phyloP scores from a whole-genome alignment of 139 green algal species.

The Deuterostichococcus epilithicus region DNA sequence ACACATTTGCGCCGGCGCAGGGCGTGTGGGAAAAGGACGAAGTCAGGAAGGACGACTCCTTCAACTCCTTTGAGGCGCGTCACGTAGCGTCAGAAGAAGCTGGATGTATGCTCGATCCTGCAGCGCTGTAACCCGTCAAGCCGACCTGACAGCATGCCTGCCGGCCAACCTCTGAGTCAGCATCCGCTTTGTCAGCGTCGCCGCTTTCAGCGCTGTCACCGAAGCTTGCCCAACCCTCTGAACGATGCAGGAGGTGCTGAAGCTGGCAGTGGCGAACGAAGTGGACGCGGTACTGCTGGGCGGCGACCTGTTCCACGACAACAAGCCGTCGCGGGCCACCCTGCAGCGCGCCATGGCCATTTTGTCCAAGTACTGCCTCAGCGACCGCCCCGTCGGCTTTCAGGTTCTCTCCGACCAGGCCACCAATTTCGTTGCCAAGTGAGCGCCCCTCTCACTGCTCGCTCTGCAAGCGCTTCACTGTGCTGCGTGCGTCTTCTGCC shows the following conservation, averaged over 20 bases:
- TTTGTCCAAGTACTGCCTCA: conserved; percentile 80
- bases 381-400: conserved; percentile 62
- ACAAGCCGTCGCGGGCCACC: conserved; percentile 84
- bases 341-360: conserved; percentile 80
- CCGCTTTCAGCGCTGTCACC: no score
- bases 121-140: no score
- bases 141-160: no score
- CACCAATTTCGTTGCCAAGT: conserved; percentile 78
- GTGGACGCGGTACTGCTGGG: conserved; percentile 92
- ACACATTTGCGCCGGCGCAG: conserved; percentile 44
- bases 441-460: no score
- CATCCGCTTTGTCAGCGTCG: no score
- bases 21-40: conserved; percentile 95
- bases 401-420: conserved; percentile 77
- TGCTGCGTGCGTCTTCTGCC: no score
- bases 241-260: conserved; percentile 26
- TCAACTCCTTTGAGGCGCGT: conserved; percentile 84
- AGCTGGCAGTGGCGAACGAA: conserved; percentile 34
- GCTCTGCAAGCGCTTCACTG: no score
- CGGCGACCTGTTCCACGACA: conserved; percentile 98
- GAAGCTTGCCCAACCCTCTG: no score
- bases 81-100: not conserved
- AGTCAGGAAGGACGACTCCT: conserved; percentile 88
- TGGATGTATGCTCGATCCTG: conserved; percentile 58
- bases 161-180: no score